Percentiles rank a stretch among this genome's conserved stretches.
These are phyloP conservation scores for Lecanosticta acicola DNA, from an alignment of 2,329 filamentous ascomycete species.

Conservation along the genomic window DNA sequence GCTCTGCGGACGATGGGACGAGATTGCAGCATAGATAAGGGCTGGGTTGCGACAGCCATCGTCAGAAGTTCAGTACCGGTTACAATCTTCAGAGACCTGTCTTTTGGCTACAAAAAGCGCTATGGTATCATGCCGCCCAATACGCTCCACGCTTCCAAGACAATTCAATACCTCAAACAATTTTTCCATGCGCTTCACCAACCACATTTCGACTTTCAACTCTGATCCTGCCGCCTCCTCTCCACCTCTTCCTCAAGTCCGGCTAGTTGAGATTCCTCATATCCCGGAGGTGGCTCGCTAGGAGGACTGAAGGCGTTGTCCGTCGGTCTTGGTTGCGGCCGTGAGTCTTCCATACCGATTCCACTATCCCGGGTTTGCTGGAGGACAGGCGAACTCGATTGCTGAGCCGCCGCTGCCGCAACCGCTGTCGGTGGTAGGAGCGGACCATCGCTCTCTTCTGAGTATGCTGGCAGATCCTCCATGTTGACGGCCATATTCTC, in stretches of 20 bases:
- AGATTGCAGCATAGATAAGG: too few species aligned
- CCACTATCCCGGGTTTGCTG: constrained; percentile 18
- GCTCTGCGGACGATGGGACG: too few species aligned
- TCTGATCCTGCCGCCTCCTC: constrained; percentile 31
- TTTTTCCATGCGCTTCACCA: not conserved
- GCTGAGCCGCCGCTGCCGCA: constrained; percentile 23
- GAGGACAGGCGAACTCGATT: constrained; percentile 9
- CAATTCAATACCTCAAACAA: too few species aligned
- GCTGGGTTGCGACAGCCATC: too few species aligned
- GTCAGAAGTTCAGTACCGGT: too few species aligned
- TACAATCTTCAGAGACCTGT: too few species aligned
- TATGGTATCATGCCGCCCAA: constrained; percentile 4
- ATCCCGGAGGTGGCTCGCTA: constrained; percentile 78
- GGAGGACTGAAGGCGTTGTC: constrained; percentile 44
- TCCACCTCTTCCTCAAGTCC: constrained; percentile 71
- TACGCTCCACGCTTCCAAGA: not conserved
- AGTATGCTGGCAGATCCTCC: constrained; percentile 84
- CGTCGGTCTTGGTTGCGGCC: constrained; percentile 15
- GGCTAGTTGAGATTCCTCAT: constrained; percentile 84
- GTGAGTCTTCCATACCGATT: constrained; percentile 9
- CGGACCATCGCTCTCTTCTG: constrained; percentile 48
- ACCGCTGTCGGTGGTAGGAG: constrained; percentile 35
- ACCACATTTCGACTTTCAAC: constrained; percentile 13
- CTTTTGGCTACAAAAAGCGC: too few species aligned
- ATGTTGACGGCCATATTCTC: constrained; percentile 64